Base-by-base conservation (phyloP, 208 protist genomes). In the Paratrypanosoma confusum region DNA sequence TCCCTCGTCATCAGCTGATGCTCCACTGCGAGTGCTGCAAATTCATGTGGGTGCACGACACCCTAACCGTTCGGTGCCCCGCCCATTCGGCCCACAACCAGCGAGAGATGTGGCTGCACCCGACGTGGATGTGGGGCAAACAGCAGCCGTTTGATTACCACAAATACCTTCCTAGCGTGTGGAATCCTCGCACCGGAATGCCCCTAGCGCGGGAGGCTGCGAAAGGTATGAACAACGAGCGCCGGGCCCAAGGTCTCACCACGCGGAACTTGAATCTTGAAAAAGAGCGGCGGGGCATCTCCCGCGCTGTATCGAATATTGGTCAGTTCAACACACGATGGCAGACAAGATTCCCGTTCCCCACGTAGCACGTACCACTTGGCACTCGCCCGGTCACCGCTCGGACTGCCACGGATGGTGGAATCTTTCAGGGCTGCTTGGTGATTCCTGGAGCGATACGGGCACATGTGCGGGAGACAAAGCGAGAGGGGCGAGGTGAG, bases 191-290 rank as follows among this genome's bases (percentile, higher is more conserved):
- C 18, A 90, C 81, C 11, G 46, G 53, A 6, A 82, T 82, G 74
- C 65, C 38, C 0, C 28, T 90, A 14, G 76, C 81, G 0, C 62
- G 81, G 14, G 81, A 90, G 59, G 76, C 81, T 40, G 76, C 81
- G 3, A 78, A 71, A 23, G 57, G 71, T 8, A 90, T 90, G 81
- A 90, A 90, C 57, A 90, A 85, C 46, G 81, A 90, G 57, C 58
- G 76, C 3, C 65, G 81, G 20, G 57, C 48, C 22, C 76, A 86
- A 39, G 81, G 81, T 3, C 50, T 90, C 34, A 59, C 81, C 8
- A 86, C 81, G n/a, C 64, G 69, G 52, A 83, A 65, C 34, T 70
- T 65, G 7, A 42, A 74, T 27, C 34, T 83, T 33, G 63, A 70
- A 39, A 63, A 65, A 28, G 81, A 90, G 40, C 48, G 62, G 28